Evolutionary conservation across 2,329 filamentous ascomycete genomes (phyloP), one percentile per base, ranked within the genome.

Genomic region (Corynespora cassiicola): DNA sequence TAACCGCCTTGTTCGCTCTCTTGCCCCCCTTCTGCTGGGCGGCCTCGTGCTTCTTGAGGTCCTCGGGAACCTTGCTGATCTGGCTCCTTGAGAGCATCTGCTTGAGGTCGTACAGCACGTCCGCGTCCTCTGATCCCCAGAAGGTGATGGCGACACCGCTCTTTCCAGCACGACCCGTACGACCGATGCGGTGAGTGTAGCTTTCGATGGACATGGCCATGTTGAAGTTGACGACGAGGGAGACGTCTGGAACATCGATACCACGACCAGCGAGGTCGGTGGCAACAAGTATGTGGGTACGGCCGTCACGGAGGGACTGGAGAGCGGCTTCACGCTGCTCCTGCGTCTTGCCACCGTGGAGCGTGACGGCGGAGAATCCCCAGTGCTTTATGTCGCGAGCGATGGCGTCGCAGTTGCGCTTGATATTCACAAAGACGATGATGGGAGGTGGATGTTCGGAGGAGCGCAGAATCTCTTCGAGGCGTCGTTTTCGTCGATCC

Each of bases 401-500:
- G 31, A 99, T 87, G 42, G 90, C 88, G 67, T 99, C 94, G 75
- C 92, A 97, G 75, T 97, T 97, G 57, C 91, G 88, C 74, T 97
- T 97, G 83, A 97, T 96, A 71, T 99, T 99, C 81, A 99, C 94
- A 68, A 99, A 99, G 50, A 99, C 91, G 58, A 99, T 99, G 68
- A 99, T 95, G 11, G 94, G 94, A 7, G 92, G 82, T 6, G 81
- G 77, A 71, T 91, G 97, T 52, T 90, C 86, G 53, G 85, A 78
- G 1, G 87, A 90, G 31, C 80, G 76, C 24, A 99, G 82, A 45
- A 99, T 94, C 60, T 97, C 90, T 54, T 85, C 81, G n/a, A 99
- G 84, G 3, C 94, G 87, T 73, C 95, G 95, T 84, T 99, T 97
- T 62, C 90, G 85, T 69, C 92, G 94, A 69, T 99, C 94, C 75